These are phyloP conservation scores for Eurotiales sp. DNA, from an alignment of 2,329 filamentous ascomycete genomes.

Conservation along the genomic window DNA sequence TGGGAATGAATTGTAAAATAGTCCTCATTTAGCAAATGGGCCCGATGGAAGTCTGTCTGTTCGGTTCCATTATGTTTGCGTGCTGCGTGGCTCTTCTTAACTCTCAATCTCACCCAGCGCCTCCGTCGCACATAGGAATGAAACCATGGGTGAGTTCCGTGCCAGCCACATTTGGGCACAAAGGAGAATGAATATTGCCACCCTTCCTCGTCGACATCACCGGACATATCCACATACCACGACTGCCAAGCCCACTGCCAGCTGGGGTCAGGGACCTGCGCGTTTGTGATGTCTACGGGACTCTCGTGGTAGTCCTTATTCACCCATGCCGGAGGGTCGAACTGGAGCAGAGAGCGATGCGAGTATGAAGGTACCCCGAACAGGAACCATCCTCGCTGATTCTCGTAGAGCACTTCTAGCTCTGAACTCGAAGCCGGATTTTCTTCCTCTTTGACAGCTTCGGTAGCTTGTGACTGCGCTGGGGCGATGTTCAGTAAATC, in stretches of 20 bases:
- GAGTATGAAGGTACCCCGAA: constrained; percentile 92
- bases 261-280: constrained; percentile 87
- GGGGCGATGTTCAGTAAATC: constrained; percentile 12
- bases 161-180: constrained; percentile 71
- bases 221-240: constrained; percentile 74
- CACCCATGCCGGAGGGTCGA: constrained; percentile 86
- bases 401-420: constrained; percentile 91
- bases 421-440: constrained; percentile 38
- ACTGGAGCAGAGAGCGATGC: constrained; percentile 72
- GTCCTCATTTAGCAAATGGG: constrained; percentile 67
- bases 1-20: constrained; percentile 73
- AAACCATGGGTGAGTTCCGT: constrained; percentile 83
- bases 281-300: constrained; percentile 71
- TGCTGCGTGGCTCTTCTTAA: constrained; percentile 52
- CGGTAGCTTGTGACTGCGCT: constrained; percentile 2
- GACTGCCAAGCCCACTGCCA: constrained; percentile 84
- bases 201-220: constrained; percentile 79
- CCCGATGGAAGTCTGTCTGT: constrained; percentile 39
- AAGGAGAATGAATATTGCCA: constrained; percentile 98
- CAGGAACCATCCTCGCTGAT: constrained; percentile 84
- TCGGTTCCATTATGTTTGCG: constrained; percentile 19
- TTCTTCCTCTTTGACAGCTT: constrained; percentile 10
- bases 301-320: constrained; percentile 58
- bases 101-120: constrained; percentile 79
- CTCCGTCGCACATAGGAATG: constrained; percentile 90